Base-by-base conservation (phyloP, 2,329 filamentous ascomycete species). In the Pseudogymnoascus destructans region DNA sequence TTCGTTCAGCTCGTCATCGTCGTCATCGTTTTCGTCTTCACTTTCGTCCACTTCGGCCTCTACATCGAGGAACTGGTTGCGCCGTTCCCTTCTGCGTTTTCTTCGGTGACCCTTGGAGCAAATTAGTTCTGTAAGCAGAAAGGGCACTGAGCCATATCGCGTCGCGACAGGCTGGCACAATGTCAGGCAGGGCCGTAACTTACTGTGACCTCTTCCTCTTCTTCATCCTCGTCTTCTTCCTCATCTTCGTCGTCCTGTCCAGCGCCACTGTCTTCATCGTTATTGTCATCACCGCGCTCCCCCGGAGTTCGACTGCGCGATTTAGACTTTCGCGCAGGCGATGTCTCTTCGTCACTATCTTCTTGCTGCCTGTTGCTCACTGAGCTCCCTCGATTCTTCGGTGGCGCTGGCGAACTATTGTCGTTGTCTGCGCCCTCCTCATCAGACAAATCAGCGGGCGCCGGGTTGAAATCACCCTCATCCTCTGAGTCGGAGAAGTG, bases 31-130 rank as follows among this genome's bases (percentile, higher is more conserved):
- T 64, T 89, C 87, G 66, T 95, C 90, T 66, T 95, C 90, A 63
- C 95, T 84, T 60, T 87, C 93, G 68, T 97, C 93, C 65, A 98
- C 93, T 74, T 96, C 93, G 70, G 93, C 93, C 77, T 98, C 93
- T 68, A 92, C 89, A 82, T 98, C 93, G 74, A 98, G 84, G 81
- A 96, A 96, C 67, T 86, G 85, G 66, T 89, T 88, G 63, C 89
- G 82, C 63, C 80, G 80, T 63, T 87, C 83, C 70, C 82, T 82
- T 68, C 78, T 74, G 59, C 91, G 87, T 73, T 97, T 97, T 66
- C 86, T 81, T 59, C 88, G 87, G 68, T 89, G 82, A 59, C 78
- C 79, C 79, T 84, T 65, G 27, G 42, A 8, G 30, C 3, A 6
- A 38, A 25, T 60, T 58, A 60, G 56, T 32, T 23, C 49, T 33